These are phyloP conservation scores for Colletotrichum sp. DNA, from an alignment of 2,329 filamentous ascomycete genomes.

Conservation along the genomic window DNA sequence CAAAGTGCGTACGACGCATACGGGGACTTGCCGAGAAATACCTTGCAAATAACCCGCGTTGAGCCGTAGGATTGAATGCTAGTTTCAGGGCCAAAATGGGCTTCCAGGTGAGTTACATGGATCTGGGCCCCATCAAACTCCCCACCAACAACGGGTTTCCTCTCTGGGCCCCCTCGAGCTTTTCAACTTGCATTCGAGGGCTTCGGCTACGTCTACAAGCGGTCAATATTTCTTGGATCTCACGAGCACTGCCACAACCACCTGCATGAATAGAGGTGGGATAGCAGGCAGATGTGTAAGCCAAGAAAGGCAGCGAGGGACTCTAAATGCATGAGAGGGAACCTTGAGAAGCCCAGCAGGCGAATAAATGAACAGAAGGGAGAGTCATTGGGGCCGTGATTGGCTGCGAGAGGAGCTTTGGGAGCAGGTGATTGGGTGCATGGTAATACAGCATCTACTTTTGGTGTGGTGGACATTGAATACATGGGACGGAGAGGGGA, in stretches of 20 bases:
- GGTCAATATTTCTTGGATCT: background rate
- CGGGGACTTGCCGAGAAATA: background rate
- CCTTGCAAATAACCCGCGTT: background rate
- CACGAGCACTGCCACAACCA: conserved; percentile 9
- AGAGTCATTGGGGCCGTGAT: background rate
- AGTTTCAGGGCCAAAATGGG: background rate
- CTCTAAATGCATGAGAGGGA: background rate
- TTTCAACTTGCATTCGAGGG: background rate
- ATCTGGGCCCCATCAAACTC: background rate
- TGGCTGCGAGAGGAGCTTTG: background rate
- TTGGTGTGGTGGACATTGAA: background rate
- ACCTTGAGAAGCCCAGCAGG: background rate
- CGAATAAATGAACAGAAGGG: conserved; percentile 1
- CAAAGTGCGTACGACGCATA: background rate
- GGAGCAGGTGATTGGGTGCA: conserved; percentile 8
- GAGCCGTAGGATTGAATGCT: background rate
- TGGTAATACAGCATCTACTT: background rate
- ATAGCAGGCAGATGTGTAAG: background rate
- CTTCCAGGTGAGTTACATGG: background rate
- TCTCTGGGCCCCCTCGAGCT: background rate
- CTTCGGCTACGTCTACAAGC: background rate
- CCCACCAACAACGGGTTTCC: background rate
- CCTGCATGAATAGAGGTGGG: conserved; percentile 2
- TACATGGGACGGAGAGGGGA: conserved; percentile 7
- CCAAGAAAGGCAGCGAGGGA: background rate